Percentiles rank a stretch among this genome's conserved stretches.
Conservation (phyloP, 2,329 filamentous ascomycete species). For the Trichoderma sp. region DNA sequence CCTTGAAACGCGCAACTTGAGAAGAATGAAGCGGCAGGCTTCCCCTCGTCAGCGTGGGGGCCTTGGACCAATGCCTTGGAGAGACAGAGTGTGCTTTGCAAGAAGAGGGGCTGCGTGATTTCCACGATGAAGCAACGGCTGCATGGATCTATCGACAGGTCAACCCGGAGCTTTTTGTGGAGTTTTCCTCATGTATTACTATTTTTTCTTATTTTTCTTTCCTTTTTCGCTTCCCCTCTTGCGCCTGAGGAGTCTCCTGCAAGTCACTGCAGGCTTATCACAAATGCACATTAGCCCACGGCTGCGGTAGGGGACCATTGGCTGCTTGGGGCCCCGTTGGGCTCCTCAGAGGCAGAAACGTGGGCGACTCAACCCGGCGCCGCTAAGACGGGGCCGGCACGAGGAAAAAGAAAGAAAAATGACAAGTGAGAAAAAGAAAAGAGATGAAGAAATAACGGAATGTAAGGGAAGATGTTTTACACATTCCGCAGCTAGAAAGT, state of each 20-base stretch:
- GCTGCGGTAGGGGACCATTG: background rate
- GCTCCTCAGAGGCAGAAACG: background rate
- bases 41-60: slow-evolving; percentile 13
- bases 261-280: slow-evolving; percentile 7
- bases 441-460: background rate
- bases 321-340: background rate
- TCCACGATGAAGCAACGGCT: slow-evolving; percentile 4
- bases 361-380: background rate
- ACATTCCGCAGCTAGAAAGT: background rate
- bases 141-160: slow-evolving; percentile 1
- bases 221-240: background rate
- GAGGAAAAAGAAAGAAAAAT: background rate
- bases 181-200: background rate
- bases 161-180: slow-evolving; percentile 1
- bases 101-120: slow-evolving; percentile 13
- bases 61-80: background rate
- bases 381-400: background rate
- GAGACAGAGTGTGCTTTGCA: background rate
- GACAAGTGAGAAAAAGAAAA: background rate
- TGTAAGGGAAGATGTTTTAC: background rate
- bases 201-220: background rate
- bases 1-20: background rate
- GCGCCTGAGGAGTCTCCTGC: background rate
- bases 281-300: background rate
- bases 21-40: background rate